Evolutionary conservation across 176 grass and related monocot species (phyloP).

Genomic region (Zea luxurians): DNA sequence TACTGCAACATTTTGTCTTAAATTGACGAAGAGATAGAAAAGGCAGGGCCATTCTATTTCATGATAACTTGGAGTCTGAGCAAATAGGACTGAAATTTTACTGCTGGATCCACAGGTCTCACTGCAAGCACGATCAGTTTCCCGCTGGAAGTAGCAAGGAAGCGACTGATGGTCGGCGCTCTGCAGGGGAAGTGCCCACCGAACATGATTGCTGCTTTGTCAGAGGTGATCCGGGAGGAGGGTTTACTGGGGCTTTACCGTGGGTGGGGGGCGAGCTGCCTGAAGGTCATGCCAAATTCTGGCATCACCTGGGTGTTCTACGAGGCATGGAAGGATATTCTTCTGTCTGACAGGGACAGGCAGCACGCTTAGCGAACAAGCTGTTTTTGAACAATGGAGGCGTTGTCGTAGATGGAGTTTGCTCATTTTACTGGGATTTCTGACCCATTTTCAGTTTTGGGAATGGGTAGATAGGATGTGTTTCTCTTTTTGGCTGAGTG

Average conservation of each 20-base stretch:
- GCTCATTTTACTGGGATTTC: slow-evolving; percentile 6
- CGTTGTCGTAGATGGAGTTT: not conserved
- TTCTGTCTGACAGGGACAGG: slow-evolving; percentile 39
- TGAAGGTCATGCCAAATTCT: slow-evolving; percentile 88
- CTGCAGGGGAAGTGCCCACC: slow-evolving; percentile 70
- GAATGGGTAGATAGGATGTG: not conserved
- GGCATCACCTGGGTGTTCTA: slow-evolving; percentile 98
- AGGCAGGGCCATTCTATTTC: not conserved
- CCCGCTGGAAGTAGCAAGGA: slow-evolving; percentile 80
- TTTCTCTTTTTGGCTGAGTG: not conserved
- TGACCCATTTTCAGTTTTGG: slow-evolving; percentile 4
- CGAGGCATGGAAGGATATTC: slow-evolving; percentile 93
- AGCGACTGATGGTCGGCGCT: slow-evolving; percentile 82
- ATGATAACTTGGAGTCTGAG: not conserved
- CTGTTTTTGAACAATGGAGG: not conserved
- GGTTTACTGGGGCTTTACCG: slow-evolving; percentile 67
- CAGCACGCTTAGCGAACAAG: not conserved
- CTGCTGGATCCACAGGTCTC: slow-evolving; percentile 44
- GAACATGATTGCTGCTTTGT: slow-evolving; percentile 70
- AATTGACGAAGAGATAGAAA: not conserved
- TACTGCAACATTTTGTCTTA: not conserved
- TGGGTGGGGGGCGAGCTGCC: slow-evolving; percentile 85
- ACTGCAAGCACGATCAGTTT: slow-evolving; percentile 91
- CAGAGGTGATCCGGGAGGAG: slow-evolving; percentile 64
- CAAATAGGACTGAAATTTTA: slow-evolving; percentile 22